Evolutionary conservation across 305 asterid genomes (phyloP).

Genomic region (Fraxinus sp.): DNA sequence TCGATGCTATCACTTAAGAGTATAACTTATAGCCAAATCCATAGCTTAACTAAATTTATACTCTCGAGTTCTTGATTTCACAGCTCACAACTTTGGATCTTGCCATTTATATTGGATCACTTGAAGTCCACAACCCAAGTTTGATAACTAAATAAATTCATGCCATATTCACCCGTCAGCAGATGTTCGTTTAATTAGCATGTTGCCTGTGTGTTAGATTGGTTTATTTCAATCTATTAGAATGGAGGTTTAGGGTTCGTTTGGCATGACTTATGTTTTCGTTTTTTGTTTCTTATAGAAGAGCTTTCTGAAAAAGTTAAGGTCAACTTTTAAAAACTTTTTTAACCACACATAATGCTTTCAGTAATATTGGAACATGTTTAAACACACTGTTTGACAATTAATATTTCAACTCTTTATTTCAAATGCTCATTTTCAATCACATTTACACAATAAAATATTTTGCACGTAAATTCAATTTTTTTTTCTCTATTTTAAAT

Average conservation of each 20-base stretch:
- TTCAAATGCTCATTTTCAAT: no score
- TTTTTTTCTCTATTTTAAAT: no score
- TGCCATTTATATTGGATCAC: slow-evolving; percentile 5
- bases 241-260: neutral
- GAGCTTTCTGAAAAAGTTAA: neutral
- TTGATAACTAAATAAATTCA: neutral
- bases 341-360: neutral
- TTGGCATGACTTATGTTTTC: neutral
- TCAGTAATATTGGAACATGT: neutral
- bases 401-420: no score
- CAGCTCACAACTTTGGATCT: slow-evolving; percentile 6
- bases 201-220: neutral
- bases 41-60: slow-evolving; percentile 10
- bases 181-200: neutral
- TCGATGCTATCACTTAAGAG: neutral
- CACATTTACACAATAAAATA: no score
- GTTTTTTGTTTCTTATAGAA: neutral
- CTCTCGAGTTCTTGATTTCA: slow-evolving; percentile 15
- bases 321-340: neutral
- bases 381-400: neutral
- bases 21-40: slow-evolving; percentile 21
- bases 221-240: neutral
- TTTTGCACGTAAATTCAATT: no score
- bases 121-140: neutral
- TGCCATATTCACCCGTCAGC: neutral